Percentiles rank a stretch among this genome's conserved stretches.
phyloP scores from a whole-genome alignment of 2,329 filamentous ascomycete species.

The Trichophyton simii region DNA sequence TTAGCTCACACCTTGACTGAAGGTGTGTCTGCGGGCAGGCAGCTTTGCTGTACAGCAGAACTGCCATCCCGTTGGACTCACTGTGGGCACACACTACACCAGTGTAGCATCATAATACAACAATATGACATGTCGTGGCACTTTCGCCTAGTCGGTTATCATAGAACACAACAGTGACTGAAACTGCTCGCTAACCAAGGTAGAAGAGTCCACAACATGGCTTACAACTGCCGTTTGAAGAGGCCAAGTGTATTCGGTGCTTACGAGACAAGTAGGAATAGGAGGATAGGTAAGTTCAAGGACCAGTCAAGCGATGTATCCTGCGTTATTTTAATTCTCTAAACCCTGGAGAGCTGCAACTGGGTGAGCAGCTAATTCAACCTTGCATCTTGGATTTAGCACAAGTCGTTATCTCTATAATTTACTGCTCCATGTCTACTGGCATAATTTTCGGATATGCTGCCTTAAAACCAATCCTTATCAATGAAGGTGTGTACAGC shows the following conservation, averaged over 20 bases:
- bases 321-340: neutral
- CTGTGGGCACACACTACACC: too few relatives aligned
- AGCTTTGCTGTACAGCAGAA: too few relatives aligned
- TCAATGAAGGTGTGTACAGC: slow-evolving; percentile 58
- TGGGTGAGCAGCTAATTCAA: neutral
- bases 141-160: neutral
- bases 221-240: slow-evolving; percentile 4
- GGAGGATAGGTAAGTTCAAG: slow-evolving; percentile 37
- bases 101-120: neutral
- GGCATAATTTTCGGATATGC: slow-evolving; percentile 77
- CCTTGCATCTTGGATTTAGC: slow-evolving; percentile 31
- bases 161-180: neutral
- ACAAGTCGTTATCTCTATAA: slow-evolving; percentile 55
- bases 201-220: neutral
- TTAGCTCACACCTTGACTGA: too few relatives aligned
- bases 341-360: neutral
- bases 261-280: slow-evolving; percentile 43
- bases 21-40: too few relatives aligned
- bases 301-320: neutral
- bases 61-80: too few relatives aligned
- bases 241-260: slow-evolving; percentile 27
- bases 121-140: neutral
- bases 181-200: neutral
- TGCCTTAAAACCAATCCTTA: slow-evolving; percentile 68
- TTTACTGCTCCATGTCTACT: slow-evolving; percentile 65